These are phyloP conservation scores for Martensiomyces pterosporus DNA, from an alignment of 192 early-diverging fungal genomes.

Conservation along the genomic window DNA sequence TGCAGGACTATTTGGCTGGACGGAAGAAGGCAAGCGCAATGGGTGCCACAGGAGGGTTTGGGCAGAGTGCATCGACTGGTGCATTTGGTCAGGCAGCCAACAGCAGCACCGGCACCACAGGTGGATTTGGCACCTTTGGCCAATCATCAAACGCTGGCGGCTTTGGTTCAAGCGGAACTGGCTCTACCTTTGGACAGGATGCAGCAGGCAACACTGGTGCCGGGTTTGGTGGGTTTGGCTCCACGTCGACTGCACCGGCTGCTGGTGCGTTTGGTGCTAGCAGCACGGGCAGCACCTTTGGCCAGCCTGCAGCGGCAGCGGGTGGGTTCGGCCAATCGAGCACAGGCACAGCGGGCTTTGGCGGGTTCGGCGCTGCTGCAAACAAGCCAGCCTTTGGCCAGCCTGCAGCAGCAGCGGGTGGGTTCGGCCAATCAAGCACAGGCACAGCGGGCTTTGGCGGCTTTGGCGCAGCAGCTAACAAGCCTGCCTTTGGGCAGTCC, in stretches of 20 bases:
- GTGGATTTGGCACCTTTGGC: too few species aligned
- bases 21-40: slow-evolving; percentile 56
- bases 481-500: slow-evolving; percentile 8
- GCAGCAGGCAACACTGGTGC: slow-evolving; percentile 7
- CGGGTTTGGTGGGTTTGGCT: slow-evolving; percentile 9
- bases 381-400: slow-evolving; percentile 34
- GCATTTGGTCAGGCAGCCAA: slow-evolving; percentile 31
- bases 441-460: slow-evolving; percentile 35
- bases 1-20: slow-evolving; percentile 82
- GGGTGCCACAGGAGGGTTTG: slow-evolving; percentile 18
- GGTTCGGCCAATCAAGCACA: slow-evolving; percentile 1
- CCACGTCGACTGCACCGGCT: too few species aligned
- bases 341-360: slow-evolving; percentile 32
- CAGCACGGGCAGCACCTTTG: slow-evolving; percentile 38
- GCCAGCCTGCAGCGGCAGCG: slow-evolving; percentile 15
- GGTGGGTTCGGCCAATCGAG: slow-evolving; percentile 11
- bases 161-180: slow-evolving; percentile 10
- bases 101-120: slow-evolving; percentile 4
- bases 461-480: slow-evolving; percentile 9
- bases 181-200: slow-evolving; percentile 10
- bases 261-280: slow-evolving; percentile 39
- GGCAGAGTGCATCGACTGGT: slow-evolving; percentile 7
- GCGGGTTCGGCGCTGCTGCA: slow-evolving; percentile 25
- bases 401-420: slow-evolving; percentile 18
- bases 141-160: slow-evolving; percentile 18